These are phyloP conservation scores for Cucumis melo DNA, from an alignment of 306 rosid genomes.

Conservation along the genomic window DNA sequence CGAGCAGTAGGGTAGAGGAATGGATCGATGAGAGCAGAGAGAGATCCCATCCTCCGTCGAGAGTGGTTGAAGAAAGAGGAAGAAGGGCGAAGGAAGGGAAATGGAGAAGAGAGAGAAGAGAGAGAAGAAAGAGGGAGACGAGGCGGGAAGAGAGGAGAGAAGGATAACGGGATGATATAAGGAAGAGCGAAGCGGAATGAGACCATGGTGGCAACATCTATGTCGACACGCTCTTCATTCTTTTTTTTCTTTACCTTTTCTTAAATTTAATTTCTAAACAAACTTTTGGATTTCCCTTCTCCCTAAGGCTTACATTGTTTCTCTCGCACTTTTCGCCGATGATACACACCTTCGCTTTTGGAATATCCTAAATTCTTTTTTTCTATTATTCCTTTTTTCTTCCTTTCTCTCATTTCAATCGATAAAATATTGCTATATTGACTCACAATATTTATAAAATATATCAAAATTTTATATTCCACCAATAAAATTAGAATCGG, in stretches of 20 bases:
- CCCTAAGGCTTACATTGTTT: neutral
- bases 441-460: no score
- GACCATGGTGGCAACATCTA: constrained; percentile 13
- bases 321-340: neutral
- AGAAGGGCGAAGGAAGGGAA: neutral
- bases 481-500: no score
- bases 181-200: constrained; percentile 10
- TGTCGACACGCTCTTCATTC: neutral
- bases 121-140: neutral
- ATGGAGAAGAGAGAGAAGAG: neutral
- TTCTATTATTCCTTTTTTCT: no score
- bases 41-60: constrained; percentile 38
- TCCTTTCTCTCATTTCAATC: neutral
- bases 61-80: constrained; percentile 1
- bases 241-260: no score
- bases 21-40: constrained; percentile 17
- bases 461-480: no score
- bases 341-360: neutral
- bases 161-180: neutral
- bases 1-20: constrained; percentile 48
- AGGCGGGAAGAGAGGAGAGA: neutral
- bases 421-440: no score
- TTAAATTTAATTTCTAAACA: neutral
- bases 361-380: neutral
- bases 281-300: neutral